phyloP scores from a whole-genome alignment of 495 filamentous ascomycete species.

The Cetradonia linearis region DNA sequence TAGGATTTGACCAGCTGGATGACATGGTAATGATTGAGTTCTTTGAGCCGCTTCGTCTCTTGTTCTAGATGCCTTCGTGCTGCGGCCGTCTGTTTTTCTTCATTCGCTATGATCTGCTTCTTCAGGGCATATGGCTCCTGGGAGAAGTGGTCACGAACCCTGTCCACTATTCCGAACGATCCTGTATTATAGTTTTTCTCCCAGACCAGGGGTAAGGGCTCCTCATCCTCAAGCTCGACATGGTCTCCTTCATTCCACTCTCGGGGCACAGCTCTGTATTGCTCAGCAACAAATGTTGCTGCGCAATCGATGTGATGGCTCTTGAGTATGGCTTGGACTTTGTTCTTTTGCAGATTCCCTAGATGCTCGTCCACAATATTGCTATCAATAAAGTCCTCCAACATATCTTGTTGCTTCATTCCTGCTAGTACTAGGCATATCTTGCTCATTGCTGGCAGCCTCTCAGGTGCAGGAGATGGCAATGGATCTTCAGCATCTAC shows the following conservation, averaged over 20 bases:
- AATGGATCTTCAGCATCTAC: background rate
- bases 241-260: conserved; percentile 16
- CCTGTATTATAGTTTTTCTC: background rate
- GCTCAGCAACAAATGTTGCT: conserved; percentile 3
- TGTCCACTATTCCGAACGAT: conserved; percentile 12
- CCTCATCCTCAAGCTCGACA: conserved; percentile 10
- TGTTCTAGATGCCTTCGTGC: conserved; percentile 12
- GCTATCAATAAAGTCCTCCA: conserved; percentile 13
- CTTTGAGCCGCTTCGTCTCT: conserved; percentile 15
- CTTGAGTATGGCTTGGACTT: conserved; percentile 8
- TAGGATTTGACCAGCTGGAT: conserved; percentile 19
- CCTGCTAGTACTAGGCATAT: conserved; percentile 14
- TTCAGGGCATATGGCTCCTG: conserved; percentile 5
- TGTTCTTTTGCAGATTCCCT: conserved; percentile 1
- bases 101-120: conserved; percentile 4
- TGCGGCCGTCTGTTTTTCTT: background rate
- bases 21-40: conserved; percentile 16
- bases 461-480: background rate
- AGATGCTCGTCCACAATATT: conserved; percentile 7
- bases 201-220: conserved; percentile 12
- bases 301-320: conserved; percentile 1
- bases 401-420: conserved; percentile 12
- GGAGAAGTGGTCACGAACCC: conserved; percentile 8
- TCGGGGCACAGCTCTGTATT: conserved; percentile 12
- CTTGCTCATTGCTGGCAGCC: background rate